Evolutionary conservation across 2,329 filamentous ascomycete genomes (phyloP), one percentile per base, ranked within the genome.

Genomic region (Aspergillus quadricinctus): DNA sequence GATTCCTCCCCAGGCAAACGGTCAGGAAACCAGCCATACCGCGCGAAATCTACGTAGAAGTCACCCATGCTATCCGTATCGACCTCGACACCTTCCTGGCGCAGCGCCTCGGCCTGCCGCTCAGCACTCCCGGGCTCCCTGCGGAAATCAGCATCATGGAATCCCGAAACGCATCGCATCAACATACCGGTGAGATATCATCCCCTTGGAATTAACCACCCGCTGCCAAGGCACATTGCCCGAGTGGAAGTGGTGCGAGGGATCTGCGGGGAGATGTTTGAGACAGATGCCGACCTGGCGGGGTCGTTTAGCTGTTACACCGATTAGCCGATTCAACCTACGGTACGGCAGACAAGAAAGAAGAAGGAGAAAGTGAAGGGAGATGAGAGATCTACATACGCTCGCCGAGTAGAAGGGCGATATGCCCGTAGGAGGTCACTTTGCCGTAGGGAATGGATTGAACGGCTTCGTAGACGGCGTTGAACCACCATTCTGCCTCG

Each of bases 191-290:
- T 89, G 89, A 48, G 92, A 96, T 63, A 97, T 95, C 57, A 85
- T 79, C 23, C 93, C 92, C 74, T 89, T 93, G 14, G 90, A 78
- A 72, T 93, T 96, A 70, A 97, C 88, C 57, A 97, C 90, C 56
- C 94, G 81, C 78, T 97, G 93, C 93, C 93, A 97, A 0, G 93
- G 93, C 3, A 97, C 93, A 62, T 88, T 97, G 25, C 78, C 79
- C 57, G 82, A 79, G 72, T 96, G 88, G 76, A 88, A 95, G 56
- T 77, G 72, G 53, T 75, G 72, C 48, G 74, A 74, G 37, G 72
- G 75, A 0, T 76, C 71, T 0, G 77, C 59, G 1, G 92, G 84
- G 11, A 97, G 84, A 70, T 96, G 88, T 72, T 96, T 97, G 27
- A 97, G 83, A 72, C 89, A 95, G 49, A 94, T 81, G 53, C 93